phyloP scores from a whole-genome alignment of 331 rosid species.

The Cucumis variabilis region DNA sequence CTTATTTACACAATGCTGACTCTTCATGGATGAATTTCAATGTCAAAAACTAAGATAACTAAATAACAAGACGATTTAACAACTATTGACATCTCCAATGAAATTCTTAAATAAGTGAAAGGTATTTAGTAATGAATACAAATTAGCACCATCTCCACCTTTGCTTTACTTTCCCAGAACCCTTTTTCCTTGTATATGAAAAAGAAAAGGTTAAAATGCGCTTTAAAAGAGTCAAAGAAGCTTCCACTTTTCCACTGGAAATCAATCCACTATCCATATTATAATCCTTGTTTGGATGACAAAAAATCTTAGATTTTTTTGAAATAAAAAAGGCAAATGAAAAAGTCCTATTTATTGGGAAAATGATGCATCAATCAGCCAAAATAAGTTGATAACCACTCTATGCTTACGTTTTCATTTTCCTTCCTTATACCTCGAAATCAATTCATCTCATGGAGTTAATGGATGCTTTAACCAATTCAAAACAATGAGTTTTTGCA shows the following conservation, averaged over 20 bases:
- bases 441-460: background rate
- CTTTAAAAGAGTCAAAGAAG: constrained; percentile 27
- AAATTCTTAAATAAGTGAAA: too few relatives aligned
- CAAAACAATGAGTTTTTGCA: background rate
- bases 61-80: too few relatives aligned
- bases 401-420: background rate
- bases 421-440: background rate
- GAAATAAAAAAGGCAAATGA: background rate
- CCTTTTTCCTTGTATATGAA: background rate
- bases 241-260: constrained; percentile 25
- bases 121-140: constrained; percentile 27
- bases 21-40: background rate
- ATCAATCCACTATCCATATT: constrained; percentile 27
- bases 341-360: constrained; percentile 14
- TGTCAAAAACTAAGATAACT: background rate
- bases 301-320: constrained; percentile 28
- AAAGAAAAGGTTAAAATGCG: constrained; percentile 17
- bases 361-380: background rate
- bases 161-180: constrained; percentile 14
- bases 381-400: background rate
- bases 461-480: background rate
- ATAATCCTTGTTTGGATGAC: constrained; percentile 32
- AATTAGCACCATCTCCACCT: constrained; percentile 21
- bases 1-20: background rate
- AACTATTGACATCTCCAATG: too few relatives aligned